These are phyloP conservation scores for Arthroderma sp. DNA, from an alignment of 2,329 filamentous ascomycete genomes.

Conservation along the genomic window DNA sequence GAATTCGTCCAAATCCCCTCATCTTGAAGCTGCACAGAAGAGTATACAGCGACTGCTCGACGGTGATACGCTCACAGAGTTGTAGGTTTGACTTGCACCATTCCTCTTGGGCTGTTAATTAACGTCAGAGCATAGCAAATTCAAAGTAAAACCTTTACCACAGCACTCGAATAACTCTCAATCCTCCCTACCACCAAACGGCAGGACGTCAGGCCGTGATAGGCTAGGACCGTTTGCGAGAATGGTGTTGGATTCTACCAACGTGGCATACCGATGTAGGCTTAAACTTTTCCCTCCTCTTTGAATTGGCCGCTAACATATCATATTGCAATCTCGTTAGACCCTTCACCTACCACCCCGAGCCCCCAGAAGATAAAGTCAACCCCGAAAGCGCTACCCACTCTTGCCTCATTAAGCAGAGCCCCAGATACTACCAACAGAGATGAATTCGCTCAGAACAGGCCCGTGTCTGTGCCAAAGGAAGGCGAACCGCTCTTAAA, in stretches of 20 bases:
- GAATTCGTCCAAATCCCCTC: constrained; percentile 43
- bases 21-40: constrained; percentile 57
- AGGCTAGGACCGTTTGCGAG: constrained; percentile 41
- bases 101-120: constrained; percentile 8
- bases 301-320: background rate
- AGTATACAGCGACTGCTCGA: constrained; percentile 59
- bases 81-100: background rate
- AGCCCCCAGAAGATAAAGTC: constrained; percentile 13
- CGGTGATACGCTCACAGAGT: constrained; percentile 6
- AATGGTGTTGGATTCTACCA: constrained; percentile 38
- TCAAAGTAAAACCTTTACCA: constrained; percentile 22
- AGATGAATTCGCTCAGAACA: background rate
- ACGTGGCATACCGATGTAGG: constrained; percentile 34
- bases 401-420: constrained; percentile 8
- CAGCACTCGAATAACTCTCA: constrained; percentile 13
- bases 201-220: constrained; percentile 15
- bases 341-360: constrained; percentile 19
- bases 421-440: constrained; percentile 1
- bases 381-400: constrained; percentile 10
- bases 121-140: constrained; percentile 23
- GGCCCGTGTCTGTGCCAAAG: background rate
- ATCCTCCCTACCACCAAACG: constrained; percentile 11
- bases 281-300: background rate
- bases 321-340: constrained; percentile 13
- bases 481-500: constrained; percentile 12